Evolutionary conservation across 495 filamentous ascomycete species (phyloP).

Genomic region (Parachaetomium inaequale): DNA sequence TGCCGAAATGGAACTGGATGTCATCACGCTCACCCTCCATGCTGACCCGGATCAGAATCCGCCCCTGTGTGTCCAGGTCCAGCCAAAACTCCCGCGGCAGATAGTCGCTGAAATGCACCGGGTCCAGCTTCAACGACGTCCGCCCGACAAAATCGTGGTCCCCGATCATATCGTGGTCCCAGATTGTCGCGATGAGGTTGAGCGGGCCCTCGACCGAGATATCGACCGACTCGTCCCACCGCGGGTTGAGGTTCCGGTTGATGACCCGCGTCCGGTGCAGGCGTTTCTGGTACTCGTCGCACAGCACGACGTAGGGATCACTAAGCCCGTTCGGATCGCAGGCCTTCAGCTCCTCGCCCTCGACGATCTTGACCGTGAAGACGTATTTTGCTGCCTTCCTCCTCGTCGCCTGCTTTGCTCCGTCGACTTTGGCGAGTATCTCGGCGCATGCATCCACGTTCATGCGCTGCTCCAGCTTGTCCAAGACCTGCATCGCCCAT

Average conservation of each 20-base stretch:
- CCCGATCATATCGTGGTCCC: slow-evolving; percentile 97
- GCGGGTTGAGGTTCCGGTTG: slow-evolving; percentile 85
- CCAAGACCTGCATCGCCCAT: slow-evolving; percentile 83
- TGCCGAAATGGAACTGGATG: slow-evolving; percentile 98
- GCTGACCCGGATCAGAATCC: slow-evolving; percentile 82
- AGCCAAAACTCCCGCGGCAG: slow-evolving; percentile 95
- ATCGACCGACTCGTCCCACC: slow-evolving; percentile 97
- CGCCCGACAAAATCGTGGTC: slow-evolving; percentile 97
- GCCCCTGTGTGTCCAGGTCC: slow-evolving; percentile 91
- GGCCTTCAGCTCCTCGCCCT: slow-evolving; percentile 96
- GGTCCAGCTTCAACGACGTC: slow-evolving; percentile 92
- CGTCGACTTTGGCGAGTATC: slow-evolving; percentile 62
- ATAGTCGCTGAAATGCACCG: slow-evolving; percentile 92
- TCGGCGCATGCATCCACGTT: slow-evolving; percentile 93
- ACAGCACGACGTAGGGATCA: slow-evolving; percentile 95
- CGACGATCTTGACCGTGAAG: slow-evolving; percentile 98
- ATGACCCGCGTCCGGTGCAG: slow-evolving; percentile 91
- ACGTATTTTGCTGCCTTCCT: slow-evolving; percentile 78
- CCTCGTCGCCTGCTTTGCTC: slow-evolving; percentile 47
- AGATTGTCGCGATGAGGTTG: slow-evolving; percentile 94
- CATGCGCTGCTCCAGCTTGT: slow-evolving; percentile 82
- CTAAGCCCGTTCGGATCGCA: slow-evolving; percentile 93
- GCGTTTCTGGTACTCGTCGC: slow-evolving; percentile 98
- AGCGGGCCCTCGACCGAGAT: slow-evolving; percentile 88
- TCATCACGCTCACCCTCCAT: slow-evolving; percentile 99